Evolutionary conservation across 768 basidiomycete species (phyloP), one percentile per base, ranked within the genome.

Genomic region (Macrocybe gigantea): DNA sequence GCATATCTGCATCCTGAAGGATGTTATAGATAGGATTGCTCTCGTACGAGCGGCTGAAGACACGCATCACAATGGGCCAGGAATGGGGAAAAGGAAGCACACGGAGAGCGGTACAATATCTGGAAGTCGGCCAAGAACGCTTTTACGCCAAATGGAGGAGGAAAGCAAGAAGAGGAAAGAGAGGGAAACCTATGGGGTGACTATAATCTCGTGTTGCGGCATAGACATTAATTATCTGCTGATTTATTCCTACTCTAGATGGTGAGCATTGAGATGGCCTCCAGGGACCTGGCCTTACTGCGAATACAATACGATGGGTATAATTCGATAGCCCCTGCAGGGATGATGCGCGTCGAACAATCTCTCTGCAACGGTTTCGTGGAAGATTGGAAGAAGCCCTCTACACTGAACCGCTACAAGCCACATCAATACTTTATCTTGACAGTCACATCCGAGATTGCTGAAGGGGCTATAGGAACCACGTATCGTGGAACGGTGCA

Each of bases 1-100:
- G 12, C 56, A 55, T 33, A 34, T 60, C 4, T 48, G 52, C 11
- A 52, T 56, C 15, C 3, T 56, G 1, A 49, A 59, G 5, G 57
- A 61, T 37, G 49, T 41, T 5, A 44, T 59, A 7, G 56, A 55
- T 22, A 50, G 53, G 11, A 12, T 40, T 1, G 35, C 6, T 2
- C 53, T 45, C 29, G 29, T 13, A 5, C 10, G 5, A 11, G 7
- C 4, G 1, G 32, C 44, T 6, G 37, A 50, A 8, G 39, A 34
- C n/a, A n/a, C n/a, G n/a, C n/a, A n/a, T n/a, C n/a, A 6, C 33
- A 42, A 13, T 9, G 9, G 11, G 15, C 5, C 7, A 13, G 29
- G 1, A 11, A 7, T 22, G 38, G 15, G 5, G 45, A 45, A 37
- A 44, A 22, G 31, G 45, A 9, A 30, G 41, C 40, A 29, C 1